Percentiles rank a stretch among this genome's conserved stretches.
These are phyloP conservation scores for Pleurotus pulmonarius DNA, from an alignment of 768 basidiomycete species.

Conservation along the genomic window DNA sequence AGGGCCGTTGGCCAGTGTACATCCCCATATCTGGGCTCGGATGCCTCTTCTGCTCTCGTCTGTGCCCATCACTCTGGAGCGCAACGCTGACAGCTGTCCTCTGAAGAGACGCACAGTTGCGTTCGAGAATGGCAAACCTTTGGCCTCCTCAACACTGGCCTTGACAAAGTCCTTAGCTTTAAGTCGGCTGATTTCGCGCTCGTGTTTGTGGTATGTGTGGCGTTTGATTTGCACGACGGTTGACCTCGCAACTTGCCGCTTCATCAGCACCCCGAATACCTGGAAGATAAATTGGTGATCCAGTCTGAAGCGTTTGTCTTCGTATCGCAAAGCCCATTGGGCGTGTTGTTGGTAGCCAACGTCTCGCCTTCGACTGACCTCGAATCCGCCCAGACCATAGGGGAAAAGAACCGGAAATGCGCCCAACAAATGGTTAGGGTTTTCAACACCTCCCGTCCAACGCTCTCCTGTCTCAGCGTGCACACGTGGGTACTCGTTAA, in stretches of 20 bases:
- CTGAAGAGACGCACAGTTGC: conserved; percentile 14
- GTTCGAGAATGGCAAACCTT: conserved; percentile 14
- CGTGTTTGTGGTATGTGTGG: conserved; percentile 20
- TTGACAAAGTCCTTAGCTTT: conserved; percentile 16
- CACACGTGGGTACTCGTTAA: no score
- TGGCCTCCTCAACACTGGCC: conserved; percentile 23
- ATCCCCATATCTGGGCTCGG: conserved; percentile 29
- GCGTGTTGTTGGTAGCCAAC: conserved; percentile 23
- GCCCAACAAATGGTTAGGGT: conserved; percentile 15
- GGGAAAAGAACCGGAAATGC: conserved; percentile 25
- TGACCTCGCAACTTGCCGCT: conserved; percentile 26
- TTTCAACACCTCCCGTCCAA: no score
- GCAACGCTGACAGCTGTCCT: conserved; percentile 15
- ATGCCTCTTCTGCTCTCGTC: conserved; percentile 15
- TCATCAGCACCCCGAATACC: conserved; percentile 25
- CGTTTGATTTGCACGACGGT: conserved; percentile 25
- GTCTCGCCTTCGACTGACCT: conserved; percentile 12
- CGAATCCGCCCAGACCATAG: conserved; percentile 28
- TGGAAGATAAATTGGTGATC: conserved; percentile 29
- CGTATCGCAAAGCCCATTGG: conserved; percentile 23
- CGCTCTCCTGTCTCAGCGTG: no score
- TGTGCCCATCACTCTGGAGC: conserved; percentile 17
- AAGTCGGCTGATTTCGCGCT: conserved; percentile 17
- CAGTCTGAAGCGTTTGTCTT: conserved; percentile 24
- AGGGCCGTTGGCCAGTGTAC: conserved; percentile 18